phyloP scores from a whole-genome alignment of 2,329 filamentous ascomycete genomes.

The Gnomoniopsis sp. region DNA sequence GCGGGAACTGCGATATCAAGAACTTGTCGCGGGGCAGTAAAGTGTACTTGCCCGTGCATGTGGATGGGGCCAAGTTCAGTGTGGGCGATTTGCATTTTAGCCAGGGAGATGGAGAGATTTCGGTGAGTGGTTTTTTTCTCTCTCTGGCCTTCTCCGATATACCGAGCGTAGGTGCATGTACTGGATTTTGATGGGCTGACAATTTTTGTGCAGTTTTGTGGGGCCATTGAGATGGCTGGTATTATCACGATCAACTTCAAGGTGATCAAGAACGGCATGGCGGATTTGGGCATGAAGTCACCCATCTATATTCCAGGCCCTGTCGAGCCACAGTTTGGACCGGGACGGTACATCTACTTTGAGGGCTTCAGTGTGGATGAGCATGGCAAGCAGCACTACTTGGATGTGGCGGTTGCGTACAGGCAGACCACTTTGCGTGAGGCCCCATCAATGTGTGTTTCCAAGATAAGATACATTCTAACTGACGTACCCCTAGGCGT shows the following conservation, averaged over 20 bases:
- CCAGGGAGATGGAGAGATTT: conserved; percentile 88
- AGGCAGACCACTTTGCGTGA: conserved; percentile 69
- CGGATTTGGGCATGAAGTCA: conserved; percentile 70
- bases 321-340: conserved; percentile 83
- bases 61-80: conserved; percentile 81
- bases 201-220: conserved; percentile 55
- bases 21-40: conserved; percentile 68
- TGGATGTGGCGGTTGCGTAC: conserved; percentile 84
- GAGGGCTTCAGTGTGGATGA: conserved; percentile 90
- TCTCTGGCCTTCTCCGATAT: no score
- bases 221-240: conserved; percentile 92
- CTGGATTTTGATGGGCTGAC: no score
- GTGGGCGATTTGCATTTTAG: conserved; percentile 88
- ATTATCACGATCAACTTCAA: conserved; percentile 87
- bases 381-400: conserved; percentile 82
- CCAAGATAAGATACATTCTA: no score
- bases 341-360: conserved; percentile 77
- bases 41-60: conserved; percentile 84
- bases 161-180: no score
- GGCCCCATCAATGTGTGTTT: no score
- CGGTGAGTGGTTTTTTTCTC: conserved; percentile 23
- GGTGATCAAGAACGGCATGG: conserved; percentile 78
- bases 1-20: conserved; percentile 91
- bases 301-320: conserved; percentile 85
- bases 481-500: conserved; percentile 39